These are phyloP conservation scores for Pyrus betulifolia DNA, from an alignment of 306 rosid genomes.

Conservation along the genomic window DNA sequence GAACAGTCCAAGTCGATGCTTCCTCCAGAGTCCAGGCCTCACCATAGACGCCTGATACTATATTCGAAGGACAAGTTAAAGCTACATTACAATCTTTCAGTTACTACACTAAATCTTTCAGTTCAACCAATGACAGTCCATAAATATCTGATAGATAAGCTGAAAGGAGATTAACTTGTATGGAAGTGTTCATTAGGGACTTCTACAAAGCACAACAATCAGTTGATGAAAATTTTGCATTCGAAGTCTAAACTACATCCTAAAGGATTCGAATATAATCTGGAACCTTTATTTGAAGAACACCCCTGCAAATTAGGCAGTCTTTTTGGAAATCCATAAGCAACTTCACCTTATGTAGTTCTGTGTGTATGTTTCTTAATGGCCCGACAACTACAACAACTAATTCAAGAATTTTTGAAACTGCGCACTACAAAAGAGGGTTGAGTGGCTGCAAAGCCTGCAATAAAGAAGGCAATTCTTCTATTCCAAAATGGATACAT, in stretches of 20 bases:
- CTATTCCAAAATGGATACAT: not conserved
- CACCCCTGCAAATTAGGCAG: not conserved
- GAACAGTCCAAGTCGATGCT: not conserved
- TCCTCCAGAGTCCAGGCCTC: not conserved
- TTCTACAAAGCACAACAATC: too few species aligned
- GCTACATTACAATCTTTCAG: not conserved
- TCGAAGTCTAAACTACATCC: not conserved
- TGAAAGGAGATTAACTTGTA: not conserved
- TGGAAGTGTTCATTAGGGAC: not conserved
- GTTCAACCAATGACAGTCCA: not conserved
- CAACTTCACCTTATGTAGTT: not conserved
- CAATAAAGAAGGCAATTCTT: not conserved
- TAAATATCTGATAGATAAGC: not conserved
- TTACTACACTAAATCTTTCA: not conserved
- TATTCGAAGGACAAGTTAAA: not conserved
- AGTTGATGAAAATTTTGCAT: not conserved
- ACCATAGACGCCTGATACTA: conserved; percentile 16
- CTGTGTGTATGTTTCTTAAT: not conserved
- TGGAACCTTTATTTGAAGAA: not conserved
- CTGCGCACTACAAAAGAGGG: not conserved
- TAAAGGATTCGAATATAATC: not conserved
- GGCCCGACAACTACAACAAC: not conserved
- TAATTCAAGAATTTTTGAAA: not conserved
- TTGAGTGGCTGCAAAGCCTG: not conserved
- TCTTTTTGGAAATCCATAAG: not conserved